Evolutionary conservation across 805 yeast species (phyloP).

Genomic region (Candida dajiaensis): DNA sequence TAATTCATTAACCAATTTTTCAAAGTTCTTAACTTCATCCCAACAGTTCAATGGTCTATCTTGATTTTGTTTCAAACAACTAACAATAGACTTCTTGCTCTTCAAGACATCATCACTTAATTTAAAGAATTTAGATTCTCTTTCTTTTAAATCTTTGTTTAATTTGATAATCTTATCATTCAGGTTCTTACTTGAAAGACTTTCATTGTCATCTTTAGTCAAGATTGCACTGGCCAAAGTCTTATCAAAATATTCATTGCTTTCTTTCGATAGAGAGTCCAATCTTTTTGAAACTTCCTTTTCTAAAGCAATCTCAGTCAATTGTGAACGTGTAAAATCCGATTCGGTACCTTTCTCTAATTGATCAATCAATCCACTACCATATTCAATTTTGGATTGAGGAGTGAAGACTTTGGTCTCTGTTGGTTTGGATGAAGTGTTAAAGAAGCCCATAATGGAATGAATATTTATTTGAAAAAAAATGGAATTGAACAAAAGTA

Average conservation of each 20-base stretch:
- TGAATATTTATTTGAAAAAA: neutral
- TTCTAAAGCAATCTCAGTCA: conserved; percentile 60
- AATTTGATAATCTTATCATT: conserved; percentile 39
- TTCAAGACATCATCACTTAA: conserved; percentile 35
- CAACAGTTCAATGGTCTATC: conserved; percentile 74
- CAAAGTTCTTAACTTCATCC: conserved; percentile 71
- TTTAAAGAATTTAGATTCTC: conserved; percentile 28
- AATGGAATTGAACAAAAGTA: neutral
- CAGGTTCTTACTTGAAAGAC: conserved; percentile 25
- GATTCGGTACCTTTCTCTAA: conserved; percentile 60
- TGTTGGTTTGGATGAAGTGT: conserved; percentile 50
- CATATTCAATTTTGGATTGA: conserved; percentile 60
- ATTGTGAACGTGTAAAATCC: conserved; percentile 65
- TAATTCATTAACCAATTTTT: conserved; percentile 46
- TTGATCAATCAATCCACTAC: conserved; percentile 56
- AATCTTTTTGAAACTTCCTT: conserved; percentile 57
- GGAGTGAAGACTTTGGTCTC: conserved; percentile 65
- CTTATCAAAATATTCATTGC: conserved; percentile 45
- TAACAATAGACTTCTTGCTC: conserved; percentile 45
- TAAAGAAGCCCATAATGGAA: conserved; percentile 39
- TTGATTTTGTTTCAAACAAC: conserved; percentile 54
- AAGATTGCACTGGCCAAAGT: conserved; percentile 39
- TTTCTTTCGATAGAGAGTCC: conserved; percentile 44
- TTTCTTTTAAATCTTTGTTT: conserved; percentile 30
- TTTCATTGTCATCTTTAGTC: conserved; percentile 27